These are phyloP conservation scores for Wallacemonas collosoma DNA, from an alignment of 208 protist genomes.

Conservation along the genomic window DNA sequence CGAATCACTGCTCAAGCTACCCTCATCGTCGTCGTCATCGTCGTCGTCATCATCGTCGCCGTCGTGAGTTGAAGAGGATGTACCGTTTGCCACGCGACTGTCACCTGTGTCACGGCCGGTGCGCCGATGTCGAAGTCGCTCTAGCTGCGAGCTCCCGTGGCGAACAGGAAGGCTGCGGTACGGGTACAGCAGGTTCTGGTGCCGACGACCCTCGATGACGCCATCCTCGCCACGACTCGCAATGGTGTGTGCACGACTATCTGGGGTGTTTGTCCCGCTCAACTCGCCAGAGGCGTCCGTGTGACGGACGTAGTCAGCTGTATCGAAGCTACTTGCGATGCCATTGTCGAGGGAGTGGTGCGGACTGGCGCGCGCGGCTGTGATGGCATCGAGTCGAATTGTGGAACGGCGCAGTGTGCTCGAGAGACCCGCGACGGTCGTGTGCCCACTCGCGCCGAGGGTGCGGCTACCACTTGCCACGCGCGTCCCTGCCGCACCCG, in stretches of 20 bases:
- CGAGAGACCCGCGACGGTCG: not conserved
- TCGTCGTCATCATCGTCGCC: not conserved
- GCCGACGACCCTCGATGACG: not conserved
- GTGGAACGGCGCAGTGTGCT: not conserved
- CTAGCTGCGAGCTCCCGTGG: constrained; percentile 2
- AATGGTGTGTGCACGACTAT: not conserved
- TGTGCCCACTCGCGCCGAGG: not conserved
- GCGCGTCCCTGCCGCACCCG: not conserved
- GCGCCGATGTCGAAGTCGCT: constrained; percentile 1
- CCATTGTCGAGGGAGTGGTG: too few relatives aligned
- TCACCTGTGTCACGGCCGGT: not conserved
- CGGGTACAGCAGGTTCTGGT: constrained; percentile 18
- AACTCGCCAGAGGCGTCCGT: too few relatives aligned
- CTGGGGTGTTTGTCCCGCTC: too few relatives aligned
- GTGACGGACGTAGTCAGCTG: too few relatives aligned
- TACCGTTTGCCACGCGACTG: not conserved
- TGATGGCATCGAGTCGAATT: too few relatives aligned
- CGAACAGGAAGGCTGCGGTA: constrained; percentile 4
- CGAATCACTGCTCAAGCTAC: not conserved
- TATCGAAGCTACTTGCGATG: too few relatives aligned
- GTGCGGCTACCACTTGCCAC: not conserved
- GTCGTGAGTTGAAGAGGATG: not conserved
- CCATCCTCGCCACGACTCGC: not conserved
- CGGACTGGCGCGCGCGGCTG: too few relatives aligned
- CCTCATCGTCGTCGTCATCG: not conserved